Percentiles rank a stretch among this genome's conserved stretches.
phyloP scores from a whole-genome alignment of 2,329 filamentous ascomycete species.

The Paecilomyces variotii region DNA sequence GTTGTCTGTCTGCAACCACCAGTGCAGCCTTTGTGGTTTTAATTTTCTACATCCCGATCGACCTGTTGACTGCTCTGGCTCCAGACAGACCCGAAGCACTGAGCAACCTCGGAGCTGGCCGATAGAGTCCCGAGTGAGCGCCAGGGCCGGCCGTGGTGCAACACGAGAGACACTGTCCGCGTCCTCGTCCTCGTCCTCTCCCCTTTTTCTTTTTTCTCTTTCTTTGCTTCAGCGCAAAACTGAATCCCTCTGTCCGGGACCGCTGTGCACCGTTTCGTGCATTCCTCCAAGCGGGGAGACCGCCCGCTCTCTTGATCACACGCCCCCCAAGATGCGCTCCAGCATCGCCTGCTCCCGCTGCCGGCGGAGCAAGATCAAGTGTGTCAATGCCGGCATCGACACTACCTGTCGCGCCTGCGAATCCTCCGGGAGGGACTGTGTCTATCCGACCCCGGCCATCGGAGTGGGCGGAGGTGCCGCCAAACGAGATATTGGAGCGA shows the following conservation, averaged over 20 bases:
- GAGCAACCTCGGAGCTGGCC: no score
- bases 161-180: no score
- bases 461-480: slow-evolving; percentile 22
- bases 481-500: slow-evolving; percentile 30
- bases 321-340: slow-evolving; percentile 55
- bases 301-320: slow-evolving; percentile 10
- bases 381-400: slow-evolving; percentile 66
- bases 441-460: slow-evolving; percentile 50
- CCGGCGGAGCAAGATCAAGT: slow-evolving; percentile 77
- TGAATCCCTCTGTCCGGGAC: slow-evolving; percentile 4
- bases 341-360: slow-evolving; percentile 72
- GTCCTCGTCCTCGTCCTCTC: no score
- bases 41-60: no score
- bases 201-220: no score
- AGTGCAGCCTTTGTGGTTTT: no score
- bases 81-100: no score
- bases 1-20: no score
- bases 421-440: slow-evolving; percentile 62
- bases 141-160: no score
- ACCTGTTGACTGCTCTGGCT: no score
- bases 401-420: slow-evolving; percentile 68
- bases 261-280: slow-evolving; percentile 3
- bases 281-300: slow-evolving; percentile 7
- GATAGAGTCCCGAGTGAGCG: no score
- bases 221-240: not conserved